These are phyloP conservation scores for Nemania diffusa DNA, from an alignment of 2,329 filamentous ascomycete genomes.

Conservation along the genomic window DNA sequence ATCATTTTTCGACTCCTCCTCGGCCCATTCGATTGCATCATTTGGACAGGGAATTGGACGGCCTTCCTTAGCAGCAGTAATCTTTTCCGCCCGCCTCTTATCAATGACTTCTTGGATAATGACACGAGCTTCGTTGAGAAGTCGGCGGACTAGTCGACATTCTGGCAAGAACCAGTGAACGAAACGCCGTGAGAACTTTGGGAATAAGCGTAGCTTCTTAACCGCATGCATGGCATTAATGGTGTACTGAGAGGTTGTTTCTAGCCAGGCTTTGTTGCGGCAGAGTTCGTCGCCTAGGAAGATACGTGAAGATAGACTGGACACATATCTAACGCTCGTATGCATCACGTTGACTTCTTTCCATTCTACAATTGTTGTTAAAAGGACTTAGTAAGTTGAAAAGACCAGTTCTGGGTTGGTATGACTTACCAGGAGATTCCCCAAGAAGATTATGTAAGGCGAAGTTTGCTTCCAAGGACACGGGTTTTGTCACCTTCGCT, in stretches of 20 bases:
- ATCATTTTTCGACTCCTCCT: constrained; percentile 46
- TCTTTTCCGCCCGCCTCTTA: constrained; percentile 37
- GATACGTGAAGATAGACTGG: constrained; percentile 57
- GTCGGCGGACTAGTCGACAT: constrained; percentile 48
- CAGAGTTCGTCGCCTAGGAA: constrained; percentile 58
- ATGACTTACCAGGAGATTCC: constrained; percentile 34
- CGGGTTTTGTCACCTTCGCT: constrained; percentile 33
- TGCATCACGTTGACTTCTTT: constrained; percentile 47
- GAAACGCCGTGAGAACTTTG: constrained; percentile 50
- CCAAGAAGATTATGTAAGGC: constrained; percentile 33
- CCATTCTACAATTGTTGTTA: constrained; percentile 51
- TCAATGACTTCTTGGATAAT: constrained; percentile 41
- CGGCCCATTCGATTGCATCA: constrained; percentile 55
- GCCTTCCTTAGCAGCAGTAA: constrained; percentile 35
- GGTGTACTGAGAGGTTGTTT: constrained; percentile 53
- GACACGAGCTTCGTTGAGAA: constrained; percentile 44
- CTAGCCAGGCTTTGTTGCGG: constrained; percentile 57
- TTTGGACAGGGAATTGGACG: constrained; percentile 38
- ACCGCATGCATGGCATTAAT: constrained; percentile 49
- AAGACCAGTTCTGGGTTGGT: too few relatives aligned
- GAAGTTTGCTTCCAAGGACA: constrained; percentile 38
- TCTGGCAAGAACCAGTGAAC: constrained; percentile 57
- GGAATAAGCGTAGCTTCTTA: constrained; percentile 52
- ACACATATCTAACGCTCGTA: constrained; percentile 53
- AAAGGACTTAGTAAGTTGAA: constrained; percentile 3